Evolutionary conservation across 164 flowering plant species (phyloP).

Genomic region (Pachysandra terminalis): DNA sequence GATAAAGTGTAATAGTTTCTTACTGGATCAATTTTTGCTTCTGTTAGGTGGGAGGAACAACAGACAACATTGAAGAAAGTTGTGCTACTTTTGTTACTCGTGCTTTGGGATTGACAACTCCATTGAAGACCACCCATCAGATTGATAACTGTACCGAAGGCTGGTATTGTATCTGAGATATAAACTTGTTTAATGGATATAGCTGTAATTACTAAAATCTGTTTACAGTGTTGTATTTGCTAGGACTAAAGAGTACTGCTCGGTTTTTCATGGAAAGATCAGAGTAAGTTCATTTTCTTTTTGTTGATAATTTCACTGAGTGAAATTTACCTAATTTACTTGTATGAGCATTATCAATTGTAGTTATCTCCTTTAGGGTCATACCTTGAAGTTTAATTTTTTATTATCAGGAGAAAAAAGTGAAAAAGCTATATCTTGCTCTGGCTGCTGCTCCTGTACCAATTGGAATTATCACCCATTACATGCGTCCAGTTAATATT

Average conservation of each 20-base stretch:
- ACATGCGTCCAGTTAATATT: conserved; percentile 78
- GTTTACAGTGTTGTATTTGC: conserved; percentile 83
- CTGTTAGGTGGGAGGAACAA: conserved; percentile 86
- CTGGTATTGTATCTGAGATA: conserved; percentile 46
- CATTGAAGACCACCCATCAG: conserved; percentile 89
- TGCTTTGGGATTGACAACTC: conserved; percentile 66
- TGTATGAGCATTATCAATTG: no score
- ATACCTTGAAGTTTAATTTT: background rate
- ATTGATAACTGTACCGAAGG: conserved; percentile 98
- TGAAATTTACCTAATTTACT: no score
- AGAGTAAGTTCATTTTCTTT: conserved; percentile 47
- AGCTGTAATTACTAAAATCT: conserved; percentile 6
- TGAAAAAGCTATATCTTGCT: conserved; percentile 89
- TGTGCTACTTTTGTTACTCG: conserved; percentile 92
- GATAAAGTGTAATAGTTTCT: no score
- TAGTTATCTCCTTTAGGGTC: background rate
- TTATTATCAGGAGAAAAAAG: conserved; percentile 71
- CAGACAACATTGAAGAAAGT: conserved; percentile 89
- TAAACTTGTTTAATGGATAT: background rate
- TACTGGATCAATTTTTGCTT: no score
- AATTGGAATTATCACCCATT: conserved; percentile 71
- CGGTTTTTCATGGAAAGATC: conserved; percentile 82
- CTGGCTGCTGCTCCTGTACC: conserved; percentile 87
- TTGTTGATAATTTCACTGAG: background rate
- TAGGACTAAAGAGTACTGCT: conserved; percentile 82